Evolutionary conservation across 306 rosid genomes (phyloP), one percentile per base, ranked within the genome.

Genomic region (Trifolium subterraneum): DNA sequence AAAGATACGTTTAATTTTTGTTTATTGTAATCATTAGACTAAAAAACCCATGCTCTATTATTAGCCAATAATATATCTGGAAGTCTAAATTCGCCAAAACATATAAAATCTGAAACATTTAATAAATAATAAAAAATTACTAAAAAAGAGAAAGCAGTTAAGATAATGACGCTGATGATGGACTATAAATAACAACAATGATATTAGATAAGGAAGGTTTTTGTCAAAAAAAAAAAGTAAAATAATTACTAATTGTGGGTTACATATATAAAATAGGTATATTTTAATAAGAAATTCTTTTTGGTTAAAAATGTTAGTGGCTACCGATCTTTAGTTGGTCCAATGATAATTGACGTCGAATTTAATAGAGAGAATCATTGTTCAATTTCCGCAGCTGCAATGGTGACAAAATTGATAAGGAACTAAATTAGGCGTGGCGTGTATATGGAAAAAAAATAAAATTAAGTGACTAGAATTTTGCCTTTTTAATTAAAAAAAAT

Each of bases 131-230:
- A 59, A 44, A 70, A 47, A 1, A 31, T 11, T 31, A 31, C 45
- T 36, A 68, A 59, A 74, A 68, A 47, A 48, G 51, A 61, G 16
- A 62, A 68, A 51, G 38, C 29, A 64, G 61, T 68, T 74, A 68
- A 74, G 80, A 69, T 60, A 68, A 68, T 51, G 66, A 16, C 58
- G 22, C 42, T 7, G 55, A 56, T 23, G 74, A 10, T 13, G 2
- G 33, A 65, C 6, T 54, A 59, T 27, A 68, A 68, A 79, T 39
- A 59, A 68, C 15, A 48, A 51, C 11, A 60, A 67, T 44, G 55
- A 73, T 35, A n/a, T n/a, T n/a, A 38, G 66, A 48, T 61, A 69
- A 67, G 33, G 20, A 69, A 71, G 36, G 54, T 65, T 27, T 27
- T 27, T 27, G 4, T 27, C 31, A 27, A 27, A 27, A 27, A 27